phyloP scores from a whole-genome alignment of 805 yeast genomes.

The Starmerella kuoi region DNA sequence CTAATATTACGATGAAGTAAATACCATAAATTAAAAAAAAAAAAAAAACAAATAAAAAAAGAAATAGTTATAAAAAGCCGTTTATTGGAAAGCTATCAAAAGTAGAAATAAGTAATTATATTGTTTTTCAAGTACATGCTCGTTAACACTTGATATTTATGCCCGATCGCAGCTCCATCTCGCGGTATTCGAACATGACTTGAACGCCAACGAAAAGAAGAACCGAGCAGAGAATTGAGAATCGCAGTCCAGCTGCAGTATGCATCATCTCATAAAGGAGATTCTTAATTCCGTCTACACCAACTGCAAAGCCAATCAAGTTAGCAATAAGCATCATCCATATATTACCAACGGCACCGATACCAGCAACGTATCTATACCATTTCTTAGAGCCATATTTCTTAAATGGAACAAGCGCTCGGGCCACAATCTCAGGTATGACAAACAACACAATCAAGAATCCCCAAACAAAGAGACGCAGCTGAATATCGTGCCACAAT shows the following conservation, averaged over 20 bases:
- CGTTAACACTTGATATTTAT: constrained; percentile 61
- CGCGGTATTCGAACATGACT: constrained; percentile 88
- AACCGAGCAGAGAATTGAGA: constrained; percentile 48
- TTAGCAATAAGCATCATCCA: constrained; percentile 99
- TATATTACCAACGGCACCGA: constrained; percentile 78
- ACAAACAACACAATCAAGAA: constrained; percentile 83
- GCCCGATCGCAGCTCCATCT: constrained; percentile 72
- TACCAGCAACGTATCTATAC: constrained; percentile 72
- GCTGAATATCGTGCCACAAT: constrained; percentile 93
- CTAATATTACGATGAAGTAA: too few species aligned
- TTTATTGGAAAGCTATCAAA: too few species aligned
- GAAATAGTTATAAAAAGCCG: too few species aligned
- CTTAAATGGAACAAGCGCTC: constrained; percentile 31
- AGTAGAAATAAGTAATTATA: too few species aligned
- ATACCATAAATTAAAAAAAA: too few species aligned
- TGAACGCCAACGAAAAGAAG: constrained; percentile 76
- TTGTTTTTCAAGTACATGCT: too few species aligned
- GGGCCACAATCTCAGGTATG: constrained; percentile 68
- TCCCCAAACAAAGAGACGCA: constrained; percentile 84
- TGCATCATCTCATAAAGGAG: constrained; percentile 59
- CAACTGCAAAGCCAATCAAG: constrained; percentile 86
- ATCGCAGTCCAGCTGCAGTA: constrained; percentile 51
- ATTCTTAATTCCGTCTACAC: constrained; percentile 65
- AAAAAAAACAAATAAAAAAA: too few species aligned
- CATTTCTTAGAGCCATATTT: constrained; percentile 40